phyloP scores from a whole-genome alignment of 768 basidiomycete genomes.

The Lactarius pseudohatsudake region DNA sequence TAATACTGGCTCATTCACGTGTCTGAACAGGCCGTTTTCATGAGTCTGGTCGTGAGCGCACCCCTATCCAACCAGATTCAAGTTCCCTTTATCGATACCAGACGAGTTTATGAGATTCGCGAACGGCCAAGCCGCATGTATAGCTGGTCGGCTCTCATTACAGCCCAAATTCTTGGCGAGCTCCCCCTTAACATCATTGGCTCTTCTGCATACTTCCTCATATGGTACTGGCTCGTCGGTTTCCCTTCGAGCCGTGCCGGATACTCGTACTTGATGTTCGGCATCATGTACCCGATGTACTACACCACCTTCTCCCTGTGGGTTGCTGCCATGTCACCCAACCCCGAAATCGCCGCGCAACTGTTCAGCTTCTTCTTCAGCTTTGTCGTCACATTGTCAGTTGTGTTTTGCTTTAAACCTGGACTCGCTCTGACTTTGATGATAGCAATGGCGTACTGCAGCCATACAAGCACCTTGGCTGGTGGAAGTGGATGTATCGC shows the following conservation, averaged over 20 bases:
- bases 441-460: constrained; percentile 50
- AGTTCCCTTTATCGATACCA: constrained; percentile 41
- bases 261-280: constrained; percentile 42
- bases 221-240: constrained; percentile 52
- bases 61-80: constrained; percentile 45
- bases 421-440: neutral
- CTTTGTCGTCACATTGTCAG: constrained; percentile 46
- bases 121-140: constrained; percentile 46
- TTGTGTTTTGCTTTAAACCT: neutral
- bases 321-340: constrained; percentile 45
- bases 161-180: constrained; percentile 42
- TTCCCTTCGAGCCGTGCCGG: constrained; percentile 40
- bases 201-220: constrained; percentile 44
- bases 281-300: constrained; percentile 45
- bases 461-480: constrained; percentile 43
- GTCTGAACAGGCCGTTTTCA: constrained; percentile 36
- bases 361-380: constrained; percentile 42
- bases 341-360: constrained; percentile 42
- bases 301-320: constrained; percentile 45
- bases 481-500: constrained; percentile 47
- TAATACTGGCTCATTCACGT: neutral
- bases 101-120: constrained; percentile 43
- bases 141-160: constrained; percentile 40
- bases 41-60: constrained; percentile 37
- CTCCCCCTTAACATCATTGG: constrained; percentile 45